Evolutionary conservation across 1,284 basidiomycete genomes (phyloP), one percentile per base, ranked within the genome.

Genomic region (Sanguinoderma infundibulare): DNA sequence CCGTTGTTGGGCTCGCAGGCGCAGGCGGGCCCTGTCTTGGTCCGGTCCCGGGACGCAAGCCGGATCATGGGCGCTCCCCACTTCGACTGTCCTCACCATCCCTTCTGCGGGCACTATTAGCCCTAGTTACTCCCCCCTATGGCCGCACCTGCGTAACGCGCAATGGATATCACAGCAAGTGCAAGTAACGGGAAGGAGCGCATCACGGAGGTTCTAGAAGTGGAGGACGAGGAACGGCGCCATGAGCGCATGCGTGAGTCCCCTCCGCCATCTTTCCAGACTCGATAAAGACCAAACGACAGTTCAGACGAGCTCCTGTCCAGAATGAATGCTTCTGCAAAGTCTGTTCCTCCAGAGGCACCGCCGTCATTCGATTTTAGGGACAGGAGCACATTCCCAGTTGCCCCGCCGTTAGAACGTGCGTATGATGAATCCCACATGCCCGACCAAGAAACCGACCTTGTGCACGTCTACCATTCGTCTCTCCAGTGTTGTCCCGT

Each of bases 401-500:
- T 71, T 2, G 69, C 63, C 6, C 74, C 76, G 12, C 72, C 74
- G 2, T 52, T 61, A 12, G 73, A 75, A 50, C 63, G 76, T 83
- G 63, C 54, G 81, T 70, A 26, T 30, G 8, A 32, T 26, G 10
- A 24, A 6, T n/a, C 42, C 6, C 24, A 26, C 38, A 42, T 32
- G 38, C 38, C 15, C 38, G 15, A 14, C 24, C 2, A 6, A 26
- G 42, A 44, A 24, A 12, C 9, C 24, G 22, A n/a, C 20, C 10
- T 24, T 32, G 14, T 15, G 10, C 6, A 14, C 17, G 9, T 24
- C 26, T 32, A 7, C 22, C 10, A 26, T 28, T 7, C 7, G 14
- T 2, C 42, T 32, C 20, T 44, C 22, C 59, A 87, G 87, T 90
- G 12, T 75, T 91, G 1, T 79, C 83, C 7, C 83, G 88, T 30